Conservation (phyloP, 805 yeast genomes). For the Hanseniaspora lachancei region DNA sequence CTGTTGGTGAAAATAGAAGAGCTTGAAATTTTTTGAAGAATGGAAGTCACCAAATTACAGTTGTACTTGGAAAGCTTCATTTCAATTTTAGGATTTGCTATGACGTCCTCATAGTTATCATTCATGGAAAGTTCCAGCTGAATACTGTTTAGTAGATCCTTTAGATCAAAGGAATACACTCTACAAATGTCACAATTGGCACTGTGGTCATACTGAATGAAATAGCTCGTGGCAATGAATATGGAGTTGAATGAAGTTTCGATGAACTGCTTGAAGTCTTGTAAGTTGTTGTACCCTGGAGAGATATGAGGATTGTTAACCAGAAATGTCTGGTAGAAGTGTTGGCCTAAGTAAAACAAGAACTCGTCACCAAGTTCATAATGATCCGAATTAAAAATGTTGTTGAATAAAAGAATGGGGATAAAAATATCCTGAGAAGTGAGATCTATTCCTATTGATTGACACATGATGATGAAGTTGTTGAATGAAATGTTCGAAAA, state of each 20-base stretch:
- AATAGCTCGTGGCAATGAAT: slow-evolving; percentile 8
- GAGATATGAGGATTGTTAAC: background rate
- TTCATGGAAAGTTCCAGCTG: background rate
- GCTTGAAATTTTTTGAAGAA: background rate
- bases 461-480: background rate
- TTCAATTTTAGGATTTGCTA: background rate
- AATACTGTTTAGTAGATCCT: background rate
- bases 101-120: background rate
- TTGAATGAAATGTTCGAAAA: background rate
- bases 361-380: slow-evolving; percentile 10
- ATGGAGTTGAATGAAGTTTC: background rate
- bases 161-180: background rate
- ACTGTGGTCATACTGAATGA: slow-evolving; percentile 9
- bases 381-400: slow-evolving; percentile 4
- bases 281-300: background rate
- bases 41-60: background rate
- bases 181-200: background rate
- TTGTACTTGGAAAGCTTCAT: background rate
- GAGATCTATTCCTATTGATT: background rate
- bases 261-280: slow-evolving; percentile 1
- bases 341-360: slow-evolving; percentile 8
- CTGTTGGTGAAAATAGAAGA: background rate
- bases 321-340: slow-evolving; percentile 5
- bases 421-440: background rate
- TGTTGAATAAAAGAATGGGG: slow-evolving; percentile 8